Evolutionary conservation across 1,139 yeast genomes (phyloP).

Genomic region (Lodderomyces parapsilosis): DNA sequence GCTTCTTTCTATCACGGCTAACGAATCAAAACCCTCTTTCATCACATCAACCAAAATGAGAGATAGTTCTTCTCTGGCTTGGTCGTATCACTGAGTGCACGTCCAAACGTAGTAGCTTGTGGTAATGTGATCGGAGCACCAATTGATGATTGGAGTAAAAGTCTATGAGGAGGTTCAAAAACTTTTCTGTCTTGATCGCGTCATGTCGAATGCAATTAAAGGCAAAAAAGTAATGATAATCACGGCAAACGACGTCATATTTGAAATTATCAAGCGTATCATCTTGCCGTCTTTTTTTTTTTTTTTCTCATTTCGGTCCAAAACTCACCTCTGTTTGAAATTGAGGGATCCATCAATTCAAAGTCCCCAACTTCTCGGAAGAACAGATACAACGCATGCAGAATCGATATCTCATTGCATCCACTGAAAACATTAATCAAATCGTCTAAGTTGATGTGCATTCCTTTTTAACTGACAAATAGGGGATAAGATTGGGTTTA

Average conservation of each 20-base stretch:
- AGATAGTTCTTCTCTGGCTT: not conserved
- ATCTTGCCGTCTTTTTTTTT: conserved; percentile 23
- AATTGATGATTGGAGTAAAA: not conserved
- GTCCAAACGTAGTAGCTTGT: not conserved
- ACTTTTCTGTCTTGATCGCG: not conserved
- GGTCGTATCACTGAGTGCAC: not conserved
- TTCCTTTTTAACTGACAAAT: not conserved
- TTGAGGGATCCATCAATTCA: not conserved
- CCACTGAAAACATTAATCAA: not conserved
- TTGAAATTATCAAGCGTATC: not conserved
- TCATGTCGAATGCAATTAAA: not conserved
- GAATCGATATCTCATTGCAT: not conserved
- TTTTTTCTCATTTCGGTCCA: conserved; percentile 16
- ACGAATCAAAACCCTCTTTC: not conserved
- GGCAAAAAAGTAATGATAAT: not conserved
- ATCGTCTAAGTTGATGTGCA: not conserved
- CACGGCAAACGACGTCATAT: not conserved
- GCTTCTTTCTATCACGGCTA: too few relatives aligned
- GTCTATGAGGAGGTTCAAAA: not conserved
- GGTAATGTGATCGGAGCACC: not conserved
- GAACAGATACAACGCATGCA: not conserved
- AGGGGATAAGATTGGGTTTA: not conserved
- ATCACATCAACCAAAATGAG: not conserved
- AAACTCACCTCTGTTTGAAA: not conserved
- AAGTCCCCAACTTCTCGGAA: not conserved